Percentiles rank a stretch among this genome's conserved stretches.
These are phyloP conservation scores for Plasmodium fragile DNA, from an alignment of 169 alveolate species.

Conservation along the genomic window DNA sequence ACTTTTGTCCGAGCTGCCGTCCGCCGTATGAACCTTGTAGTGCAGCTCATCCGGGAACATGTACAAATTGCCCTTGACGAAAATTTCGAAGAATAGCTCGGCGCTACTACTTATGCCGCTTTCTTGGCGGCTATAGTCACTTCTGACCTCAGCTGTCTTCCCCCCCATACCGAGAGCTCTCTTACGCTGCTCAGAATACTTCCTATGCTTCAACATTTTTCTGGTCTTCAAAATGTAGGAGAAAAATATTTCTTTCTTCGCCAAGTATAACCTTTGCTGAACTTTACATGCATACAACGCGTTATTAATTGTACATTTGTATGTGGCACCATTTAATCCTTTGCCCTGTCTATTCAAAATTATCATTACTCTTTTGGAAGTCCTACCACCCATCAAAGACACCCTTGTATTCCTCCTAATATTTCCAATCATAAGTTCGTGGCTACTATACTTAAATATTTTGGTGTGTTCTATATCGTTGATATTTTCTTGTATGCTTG, in stretches of 20 bases:
- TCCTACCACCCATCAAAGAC: slow-evolving; percentile 15
- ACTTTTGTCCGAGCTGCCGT: not conserved
- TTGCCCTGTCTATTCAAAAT: slow-evolving; percentile 44
- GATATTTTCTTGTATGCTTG: slow-evolving; percentile 17
- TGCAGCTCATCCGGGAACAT: slow-evolving; percentile 74
- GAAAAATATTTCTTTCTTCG: slow-evolving; percentile 75
- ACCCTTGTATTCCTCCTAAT: slow-evolving; percentile 27
- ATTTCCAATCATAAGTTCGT: not conserved
- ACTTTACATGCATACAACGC: slow-evolving; percentile 58
- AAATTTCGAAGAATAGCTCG: slow-evolving; percentile 40
- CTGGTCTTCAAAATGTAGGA: slow-evolving; percentile 51
- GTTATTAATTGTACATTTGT: slow-evolving; percentile 28
- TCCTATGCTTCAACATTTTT: slow-evolving; percentile 2
- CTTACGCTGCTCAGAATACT: slow-evolving; percentile 9
- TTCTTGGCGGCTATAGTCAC: not conserved
- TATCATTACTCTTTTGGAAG: slow-evolving; percentile 24
- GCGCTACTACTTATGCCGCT: not conserved
- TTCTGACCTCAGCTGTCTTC: not conserved
- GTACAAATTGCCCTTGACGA: slow-evolving; percentile 15
- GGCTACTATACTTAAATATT: slow-evolving; percentile 36
- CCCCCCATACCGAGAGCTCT: not conserved
- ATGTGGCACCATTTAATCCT: slow-evolving; percentile 61
- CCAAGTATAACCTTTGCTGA: slow-evolving; percentile 36
- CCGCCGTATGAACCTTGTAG: not conserved
- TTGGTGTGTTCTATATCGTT: slow-evolving; percentile 42